These are phyloP conservation scores for Fraxinus quadrangulata DNA, from an alignment of 257 asterid genomes.

Conservation along the genomic window DNA sequence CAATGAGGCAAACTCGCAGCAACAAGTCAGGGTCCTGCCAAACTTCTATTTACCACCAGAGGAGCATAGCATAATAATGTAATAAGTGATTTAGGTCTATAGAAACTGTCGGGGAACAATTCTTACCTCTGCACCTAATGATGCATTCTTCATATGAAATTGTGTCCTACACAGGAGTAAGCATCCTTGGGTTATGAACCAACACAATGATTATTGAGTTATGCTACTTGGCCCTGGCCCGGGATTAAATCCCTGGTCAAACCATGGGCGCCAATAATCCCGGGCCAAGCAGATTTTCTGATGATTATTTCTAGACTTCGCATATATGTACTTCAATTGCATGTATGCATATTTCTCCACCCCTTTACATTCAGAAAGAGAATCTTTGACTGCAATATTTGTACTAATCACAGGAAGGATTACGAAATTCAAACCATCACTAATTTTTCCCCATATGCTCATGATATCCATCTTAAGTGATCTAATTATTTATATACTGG, in stretches of 20 bases:
- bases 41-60: conserved; percentile 9
- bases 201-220: conserved; percentile 5
- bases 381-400: conserved; percentile 10
- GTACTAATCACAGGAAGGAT: conserved; percentile 19
- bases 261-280: too few relatives aligned
- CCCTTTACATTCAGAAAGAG: conserved; percentile 4
- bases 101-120: conserved; percentile 16
- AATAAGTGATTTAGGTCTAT: neutral
- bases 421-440: conserved; percentile 6
- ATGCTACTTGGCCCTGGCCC: too few relatives aligned
- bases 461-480: neutral
- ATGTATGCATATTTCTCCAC: neutral
- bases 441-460: neutral
- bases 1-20: too few relatives aligned
- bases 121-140: conserved; percentile 44
- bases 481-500: too few relatives aligned
- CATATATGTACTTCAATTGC: neutral
- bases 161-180: conserved; percentile 36
- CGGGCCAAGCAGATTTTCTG: too few relatives aligned
- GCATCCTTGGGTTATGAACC: conserved; percentile 16
- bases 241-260: too few relatives aligned
- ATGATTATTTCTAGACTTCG: too few relatives aligned
- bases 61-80: conserved; percentile 4
- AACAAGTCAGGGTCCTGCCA: too few relatives aligned
- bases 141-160: conserved; percentile 27